These are phyloP conservation scores for Pugionium dolabratum DNA, from an alignment of 345 rosid genomes.

Conservation along the genomic window DNA sequence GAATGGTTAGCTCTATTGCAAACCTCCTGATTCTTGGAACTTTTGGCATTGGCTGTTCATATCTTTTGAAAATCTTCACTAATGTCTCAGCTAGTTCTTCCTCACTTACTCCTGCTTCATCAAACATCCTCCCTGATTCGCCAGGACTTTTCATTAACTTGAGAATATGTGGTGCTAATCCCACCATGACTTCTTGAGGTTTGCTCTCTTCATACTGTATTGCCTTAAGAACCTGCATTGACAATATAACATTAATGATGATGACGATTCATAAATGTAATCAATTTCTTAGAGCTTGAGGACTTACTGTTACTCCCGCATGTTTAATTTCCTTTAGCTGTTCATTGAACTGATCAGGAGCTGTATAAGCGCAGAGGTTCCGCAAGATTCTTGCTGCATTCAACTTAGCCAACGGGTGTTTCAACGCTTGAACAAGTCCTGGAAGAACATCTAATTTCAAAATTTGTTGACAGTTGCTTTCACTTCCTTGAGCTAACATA, in stretches of 20 bases:
- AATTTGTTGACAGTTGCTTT: conserved; percentile 62
- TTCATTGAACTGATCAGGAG: conserved; percentile 46
- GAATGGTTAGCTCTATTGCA: conserved; percentile 71
- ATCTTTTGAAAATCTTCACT: conserved; percentile 55
- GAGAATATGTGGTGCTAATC: conserved; percentile 75
- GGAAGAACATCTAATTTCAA: conserved; percentile 53
- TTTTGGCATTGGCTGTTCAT: conserved; percentile 63
- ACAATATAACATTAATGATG: conserved; percentile 11
- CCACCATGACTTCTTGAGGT: conserved; percentile 86
- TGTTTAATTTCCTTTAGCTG: conserved; percentile 47
- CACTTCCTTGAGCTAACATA: conserved; percentile 81
- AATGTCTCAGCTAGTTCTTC: conserved; percentile 52
- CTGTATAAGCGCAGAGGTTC: conserved; percentile 61
- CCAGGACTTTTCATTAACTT: conserved; percentile 47
- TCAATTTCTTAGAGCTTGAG: conserved; percentile 7
- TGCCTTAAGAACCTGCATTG: conserved; percentile 64
- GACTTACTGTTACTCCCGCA: conserved; percentile 64
- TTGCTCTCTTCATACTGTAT: conserved; percentile 48
- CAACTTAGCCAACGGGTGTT: conserved; percentile 47
- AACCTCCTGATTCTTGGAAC: conserved; percentile 88
- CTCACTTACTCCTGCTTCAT: conserved; percentile 49
- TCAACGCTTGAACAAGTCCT: conserved; percentile 53
- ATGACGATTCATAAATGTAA: conserved; percentile 4
- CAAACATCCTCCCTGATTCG: conserved; percentile 53
- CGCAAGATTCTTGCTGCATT: conserved; percentile 78